phyloP scores from a whole-genome alignment of 1,284 basidiomycete species.

The Rhodotorula sp. region DNA sequence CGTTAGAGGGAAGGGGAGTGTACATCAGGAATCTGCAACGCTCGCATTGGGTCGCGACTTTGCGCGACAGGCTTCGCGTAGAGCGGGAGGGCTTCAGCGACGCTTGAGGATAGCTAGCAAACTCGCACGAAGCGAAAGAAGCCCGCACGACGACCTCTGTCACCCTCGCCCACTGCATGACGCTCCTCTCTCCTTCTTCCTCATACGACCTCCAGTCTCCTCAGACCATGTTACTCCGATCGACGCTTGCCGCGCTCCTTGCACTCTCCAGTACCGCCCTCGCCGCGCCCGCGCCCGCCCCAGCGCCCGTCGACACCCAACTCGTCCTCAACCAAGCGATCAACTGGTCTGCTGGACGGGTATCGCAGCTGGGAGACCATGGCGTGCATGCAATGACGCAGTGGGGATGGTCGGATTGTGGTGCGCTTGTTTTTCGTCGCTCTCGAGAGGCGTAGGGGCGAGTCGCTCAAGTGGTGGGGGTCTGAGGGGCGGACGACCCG shows the following conservation, averaged over 20 bases:
- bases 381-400: constrained; percentile 33
- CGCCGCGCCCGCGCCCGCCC: constrained; percentile 4
- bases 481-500: not conserved
- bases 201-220: not conserved
- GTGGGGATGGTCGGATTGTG: constrained; percentile 45
- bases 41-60: not conserved
- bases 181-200: not conserved
- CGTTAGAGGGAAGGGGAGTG: too few relatives aligned
- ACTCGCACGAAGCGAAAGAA: too few relatives aligned
- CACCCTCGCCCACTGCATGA: too few relatives aligned
- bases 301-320: not conserved
- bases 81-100: too few relatives aligned
- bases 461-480: not conserved
- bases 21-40: not conserved
- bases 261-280: not conserved
- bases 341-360: constrained; percentile 33
- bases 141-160: too few relatives aligned
- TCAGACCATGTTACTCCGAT: constrained; percentile 4
- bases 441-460: not conserved
- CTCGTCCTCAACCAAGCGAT: constrained; percentile 18
- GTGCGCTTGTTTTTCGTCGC: constrained; percentile 22
- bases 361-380: constrained; percentile 30
- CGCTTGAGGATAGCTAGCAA: too few relatives aligned
- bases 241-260: not conserved
- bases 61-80: not conserved